phyloP scores from a whole-genome alignment of 192 early-diverging fungal species.

The Glomus cerebriforme region DNA sequence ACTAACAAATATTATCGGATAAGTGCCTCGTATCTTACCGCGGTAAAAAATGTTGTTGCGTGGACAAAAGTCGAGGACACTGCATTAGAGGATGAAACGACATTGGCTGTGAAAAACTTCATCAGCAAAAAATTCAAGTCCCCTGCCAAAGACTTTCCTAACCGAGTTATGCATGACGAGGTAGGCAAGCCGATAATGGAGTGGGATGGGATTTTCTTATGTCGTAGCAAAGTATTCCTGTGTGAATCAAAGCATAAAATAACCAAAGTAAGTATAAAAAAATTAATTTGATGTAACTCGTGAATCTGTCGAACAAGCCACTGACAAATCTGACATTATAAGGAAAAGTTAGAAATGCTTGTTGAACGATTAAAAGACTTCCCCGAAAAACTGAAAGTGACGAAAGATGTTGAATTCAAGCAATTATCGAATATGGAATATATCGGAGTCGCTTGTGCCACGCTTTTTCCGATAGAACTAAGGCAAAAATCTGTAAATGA shows the following conservation, averaged over 20 bases:
- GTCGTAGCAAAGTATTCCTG: slow-evolving; percentile 15
- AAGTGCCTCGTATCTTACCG: slow-evolving; percentile 8
- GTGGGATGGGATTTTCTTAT: slow-evolving; percentile 21
- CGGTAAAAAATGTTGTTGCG: background rate
- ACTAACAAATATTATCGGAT: background rate
- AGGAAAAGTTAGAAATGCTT: too few relatives aligned
- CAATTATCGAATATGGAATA: too few relatives aligned
- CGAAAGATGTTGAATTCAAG: too few relatives aligned
- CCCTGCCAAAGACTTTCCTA: slow-evolving; percentile 19
- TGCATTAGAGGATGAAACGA: slow-evolving; percentile 14
- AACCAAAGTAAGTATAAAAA: slow-evolving; percentile 13
- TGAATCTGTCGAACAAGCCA: too few relatives aligned
- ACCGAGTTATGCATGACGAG: slow-evolving; percentile 16
- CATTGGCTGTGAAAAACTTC: slow-evolving; percentile 5
- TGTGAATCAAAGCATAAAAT: slow-evolving; percentile 25
- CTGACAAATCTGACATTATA: too few relatives aligned
- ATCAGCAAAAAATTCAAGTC: slow-evolving; percentile 1
- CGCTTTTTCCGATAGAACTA: too few relatives aligned
- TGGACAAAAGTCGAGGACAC: slow-evolving; percentile 9
- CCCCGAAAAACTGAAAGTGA: too few relatives aligned
- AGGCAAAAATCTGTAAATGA: too few relatives aligned
- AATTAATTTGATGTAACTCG: too few relatives aligned
- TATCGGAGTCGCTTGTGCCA: too few relatives aligned
- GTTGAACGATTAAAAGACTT: too few relatives aligned
- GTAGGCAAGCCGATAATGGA: slow-evolving; percentile 8